Percentiles rank a stretch among this genome's conserved stretches.
These are phyloP conservation scores for rapeseed (Brassica napus) DNA, from an alignment of 345 rosid species.

Conservation along the genomic window DNA sequence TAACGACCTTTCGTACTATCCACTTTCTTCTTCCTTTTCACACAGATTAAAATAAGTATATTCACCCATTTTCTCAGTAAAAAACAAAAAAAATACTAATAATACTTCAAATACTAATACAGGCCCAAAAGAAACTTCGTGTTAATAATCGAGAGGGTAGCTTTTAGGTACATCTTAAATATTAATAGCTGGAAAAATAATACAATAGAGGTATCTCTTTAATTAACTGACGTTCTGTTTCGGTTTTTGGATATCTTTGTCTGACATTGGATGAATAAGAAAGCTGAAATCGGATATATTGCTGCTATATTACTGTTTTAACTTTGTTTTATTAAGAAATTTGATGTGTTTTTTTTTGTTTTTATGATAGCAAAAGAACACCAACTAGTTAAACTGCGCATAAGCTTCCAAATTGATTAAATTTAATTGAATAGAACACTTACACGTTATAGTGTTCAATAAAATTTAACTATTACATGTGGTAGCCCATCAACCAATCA, in stretches of 20 bases:
- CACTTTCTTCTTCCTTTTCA: slow-evolving; percentile 15
- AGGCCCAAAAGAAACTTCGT: neutral
- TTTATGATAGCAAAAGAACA: too few species aligned
- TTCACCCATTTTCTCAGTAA: neutral
- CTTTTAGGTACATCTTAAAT: slow-evolving; percentile 9
- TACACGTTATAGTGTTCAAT: too few species aligned
- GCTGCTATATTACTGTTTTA: too few species aligned
- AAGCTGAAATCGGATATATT: neutral
- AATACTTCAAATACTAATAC: neutral
- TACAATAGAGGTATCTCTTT: too few species aligned
- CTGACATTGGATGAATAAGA: neutral
- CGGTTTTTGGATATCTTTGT: neutral
- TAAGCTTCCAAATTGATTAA: too few species aligned
- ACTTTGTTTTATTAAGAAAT: too few species aligned
- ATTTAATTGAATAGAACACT: too few species aligned
- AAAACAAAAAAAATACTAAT: neutral
- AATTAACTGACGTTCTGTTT: neutral
- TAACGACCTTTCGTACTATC: slow-evolving; percentile 41
- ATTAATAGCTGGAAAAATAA: too few species aligned
- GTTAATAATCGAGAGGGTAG: neutral
- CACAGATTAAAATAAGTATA: neutral
- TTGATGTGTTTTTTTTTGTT: too few species aligned
- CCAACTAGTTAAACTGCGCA: too few species aligned
- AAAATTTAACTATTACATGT: too few species aligned
- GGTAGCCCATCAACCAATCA: too few species aligned